Conservation (phyloP, 495 filamentous ascomycete genomes). For the Podospora sp. region DNA sequence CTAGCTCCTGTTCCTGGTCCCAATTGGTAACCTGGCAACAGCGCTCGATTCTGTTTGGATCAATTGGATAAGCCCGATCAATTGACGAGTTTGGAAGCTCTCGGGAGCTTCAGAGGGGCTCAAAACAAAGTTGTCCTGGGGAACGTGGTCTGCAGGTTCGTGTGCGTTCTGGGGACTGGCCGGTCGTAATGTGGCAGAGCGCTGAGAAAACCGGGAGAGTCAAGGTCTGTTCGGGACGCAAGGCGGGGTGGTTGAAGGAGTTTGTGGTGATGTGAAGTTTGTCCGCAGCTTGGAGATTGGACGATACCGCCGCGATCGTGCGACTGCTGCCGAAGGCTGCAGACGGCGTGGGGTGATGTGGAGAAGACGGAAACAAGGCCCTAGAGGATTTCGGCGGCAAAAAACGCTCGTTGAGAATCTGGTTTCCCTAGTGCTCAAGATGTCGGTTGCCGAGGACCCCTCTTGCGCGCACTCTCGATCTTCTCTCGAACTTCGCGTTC, state of each 20-base stretch:
- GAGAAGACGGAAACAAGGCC: background rate
- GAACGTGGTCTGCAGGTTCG: background rate
- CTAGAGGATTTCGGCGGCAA: background rate
- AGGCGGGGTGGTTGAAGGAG: background rate
- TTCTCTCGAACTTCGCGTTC: slow-evolving; percentile 3
- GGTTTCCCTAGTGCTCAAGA: background rate
- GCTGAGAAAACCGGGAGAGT: background rate
- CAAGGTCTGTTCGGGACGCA: background rate
- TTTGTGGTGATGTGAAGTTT: background rate
- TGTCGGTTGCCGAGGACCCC: background rate
- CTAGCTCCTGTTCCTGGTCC: background rate
- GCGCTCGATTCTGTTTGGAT: background rate
- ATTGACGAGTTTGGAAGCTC: background rate
- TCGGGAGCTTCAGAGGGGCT: background rate
- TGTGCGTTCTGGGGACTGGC: background rate
- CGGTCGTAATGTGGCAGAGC: slow-evolving; percentile 9
- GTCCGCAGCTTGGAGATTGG: slow-evolving; percentile 1
- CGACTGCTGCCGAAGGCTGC: slow-evolving; percentile 12
- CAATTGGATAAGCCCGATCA: background rate
- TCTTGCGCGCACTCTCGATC: background rate
- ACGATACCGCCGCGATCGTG: slow-evolving; percentile 7
- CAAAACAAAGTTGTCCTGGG: background rate
- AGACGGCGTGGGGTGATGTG: background rate
- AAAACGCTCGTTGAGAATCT: background rate
- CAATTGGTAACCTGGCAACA: background rate